phyloP scores from a whole-genome alignment of 2,329 filamentous ascomycete genomes.

The Zarea fungicola region DNA sequence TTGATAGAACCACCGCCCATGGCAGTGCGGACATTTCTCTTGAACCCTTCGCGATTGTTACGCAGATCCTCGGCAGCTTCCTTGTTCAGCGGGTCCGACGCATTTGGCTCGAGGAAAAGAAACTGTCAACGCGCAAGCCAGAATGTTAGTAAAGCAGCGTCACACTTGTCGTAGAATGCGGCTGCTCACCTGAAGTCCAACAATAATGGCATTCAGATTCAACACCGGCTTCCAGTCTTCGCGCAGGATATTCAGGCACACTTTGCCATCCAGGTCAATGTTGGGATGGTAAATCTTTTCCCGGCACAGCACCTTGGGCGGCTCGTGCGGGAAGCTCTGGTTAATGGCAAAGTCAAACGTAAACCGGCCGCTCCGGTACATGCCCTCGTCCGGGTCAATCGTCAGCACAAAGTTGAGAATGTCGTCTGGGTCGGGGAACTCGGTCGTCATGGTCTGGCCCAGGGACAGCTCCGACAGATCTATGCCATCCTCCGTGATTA shows the following conservation, averaged over 20 bases:
- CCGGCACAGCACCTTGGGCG: constrained; percentile 92
- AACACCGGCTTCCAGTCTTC: constrained; percentile 99
- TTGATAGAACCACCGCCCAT: constrained; percentile 78
- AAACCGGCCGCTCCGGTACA: constrained; percentile 85
- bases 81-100: constrained; percentile 96
- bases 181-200: constrained; percentile 71
- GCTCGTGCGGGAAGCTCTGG: constrained; percentile 94
- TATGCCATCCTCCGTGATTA: too few relatives aligned
- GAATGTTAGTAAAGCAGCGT: too few relatives aligned
- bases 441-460: constrained; percentile 72
- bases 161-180: too few relatives aligned
- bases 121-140: too few relatives aligned
- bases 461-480: constrained; percentile 78
- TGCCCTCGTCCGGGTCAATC: constrained; percentile 79
- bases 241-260: constrained; percentile 92
- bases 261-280: constrained; percentile 95
- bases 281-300: constrained; percentile 99
- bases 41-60: constrained; percentile 80
- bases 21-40: constrained; percentile 77
- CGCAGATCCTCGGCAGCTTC: constrained; percentile 92
- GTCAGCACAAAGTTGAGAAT: constrained; percentile 79
- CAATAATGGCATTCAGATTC: constrained; percentile 93
- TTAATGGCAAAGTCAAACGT: constrained; percentile 89
- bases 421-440: constrained; percentile 78
- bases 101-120: constrained; percentile 95